A percentile compares a stretch with the other conserved stretches of the same genome.
Evolutionary conservation across 768 basidiomycete species (phyloP).

Genomic region (Dendrothele bispora): DNA sequence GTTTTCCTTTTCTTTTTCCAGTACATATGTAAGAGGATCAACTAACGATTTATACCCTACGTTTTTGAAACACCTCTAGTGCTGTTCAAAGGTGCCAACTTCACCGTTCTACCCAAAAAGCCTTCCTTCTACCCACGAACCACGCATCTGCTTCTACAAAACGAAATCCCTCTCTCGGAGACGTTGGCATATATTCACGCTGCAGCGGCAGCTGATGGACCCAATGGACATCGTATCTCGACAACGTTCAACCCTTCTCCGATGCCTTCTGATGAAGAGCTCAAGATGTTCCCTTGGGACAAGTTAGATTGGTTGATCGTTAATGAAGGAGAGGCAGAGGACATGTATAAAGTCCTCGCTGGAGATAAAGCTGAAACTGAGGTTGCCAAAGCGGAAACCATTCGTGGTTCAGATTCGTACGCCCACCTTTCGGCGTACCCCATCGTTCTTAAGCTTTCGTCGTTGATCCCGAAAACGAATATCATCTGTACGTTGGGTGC

Average conservation of each 20-base stretch:
- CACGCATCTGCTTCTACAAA: constrained; percentile 59
- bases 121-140: constrained; percentile 29
- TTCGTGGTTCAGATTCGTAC: constrained; percentile 19
- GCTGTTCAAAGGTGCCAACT: constrained; percentile 60
- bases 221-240: constrained; percentile 15
- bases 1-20: no score
- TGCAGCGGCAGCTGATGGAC: constrained; percentile 19
- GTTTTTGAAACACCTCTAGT: constrained; percentile 30
- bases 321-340: constrained; percentile 50
- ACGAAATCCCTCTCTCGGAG: constrained; percentile 50
- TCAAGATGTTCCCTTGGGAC: constrained; percentile 48
- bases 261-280: constrained; percentile 39
- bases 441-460: constrained; percentile 19
- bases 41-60: constrained; percentile 1
- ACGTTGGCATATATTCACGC: constrained; percentile 38
- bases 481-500: constrained; percentile 60
- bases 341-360: constrained; percentile 29
- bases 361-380: background rate
- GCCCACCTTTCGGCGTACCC: constrained; percentile 14
- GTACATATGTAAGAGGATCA: background rate
- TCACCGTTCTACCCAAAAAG: constrained; percentile 35
- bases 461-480: constrained; percentile 33
- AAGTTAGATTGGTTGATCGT: constrained; percentile 55
- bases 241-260: constrained; percentile 62
- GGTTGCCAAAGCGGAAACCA: constrained; percentile 14